Evolutionary conservation across 1,139 yeast genomes (phyloP).

Genomic region (Saccharomyces pastorianus): DNA sequence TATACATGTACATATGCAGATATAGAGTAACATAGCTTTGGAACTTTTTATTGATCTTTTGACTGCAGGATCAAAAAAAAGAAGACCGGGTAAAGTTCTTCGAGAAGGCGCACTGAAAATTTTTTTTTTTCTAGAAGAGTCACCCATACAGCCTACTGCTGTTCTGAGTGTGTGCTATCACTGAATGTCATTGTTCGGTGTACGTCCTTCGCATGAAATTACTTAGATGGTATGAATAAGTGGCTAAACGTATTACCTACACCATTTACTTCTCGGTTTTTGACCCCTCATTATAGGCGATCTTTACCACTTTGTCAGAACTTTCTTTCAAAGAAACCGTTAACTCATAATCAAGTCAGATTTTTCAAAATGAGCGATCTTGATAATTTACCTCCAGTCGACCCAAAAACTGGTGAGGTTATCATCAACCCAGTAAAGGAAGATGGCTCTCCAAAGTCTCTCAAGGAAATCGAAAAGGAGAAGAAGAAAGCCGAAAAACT

Average conservation of each 20-base stretch:
- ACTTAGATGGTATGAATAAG: not conserved
- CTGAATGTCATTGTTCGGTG: not conserved
- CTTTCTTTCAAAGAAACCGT: not conserved
- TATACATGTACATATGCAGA: too few relatives aligned
- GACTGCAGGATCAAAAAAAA: not conserved
- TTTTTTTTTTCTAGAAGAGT: not conserved
- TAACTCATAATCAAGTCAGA: slow-evolving; percentile 1
- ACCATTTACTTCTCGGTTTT: not conserved
- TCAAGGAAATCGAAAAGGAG: slow-evolving; percentile 83
- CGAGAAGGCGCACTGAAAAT: not conserved
- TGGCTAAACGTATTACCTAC: not conserved
- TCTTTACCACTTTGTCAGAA: not conserved
- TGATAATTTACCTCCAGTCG: slow-evolving; percentile 30
- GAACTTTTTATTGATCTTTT: too few relatives aligned
- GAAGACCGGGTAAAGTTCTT: not conserved
- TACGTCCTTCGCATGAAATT: not conserved
- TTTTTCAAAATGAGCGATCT: slow-evolving; percentile 24
- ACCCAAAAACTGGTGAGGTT: slow-evolving; percentile 32
- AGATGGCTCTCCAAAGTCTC: slow-evolving; percentile 44
- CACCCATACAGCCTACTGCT: not conserved
- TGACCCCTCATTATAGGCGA: not conserved
- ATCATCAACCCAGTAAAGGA: slow-evolving; percentile 33
- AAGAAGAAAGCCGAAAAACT: slow-evolving; percentile 93
- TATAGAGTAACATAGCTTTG: too few relatives aligned
- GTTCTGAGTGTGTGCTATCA: not conserved